Base-by-base conservation (phyloP, 2,329 filamentous ascomycete genomes). In the Penicillium verrucosum region DNA sequence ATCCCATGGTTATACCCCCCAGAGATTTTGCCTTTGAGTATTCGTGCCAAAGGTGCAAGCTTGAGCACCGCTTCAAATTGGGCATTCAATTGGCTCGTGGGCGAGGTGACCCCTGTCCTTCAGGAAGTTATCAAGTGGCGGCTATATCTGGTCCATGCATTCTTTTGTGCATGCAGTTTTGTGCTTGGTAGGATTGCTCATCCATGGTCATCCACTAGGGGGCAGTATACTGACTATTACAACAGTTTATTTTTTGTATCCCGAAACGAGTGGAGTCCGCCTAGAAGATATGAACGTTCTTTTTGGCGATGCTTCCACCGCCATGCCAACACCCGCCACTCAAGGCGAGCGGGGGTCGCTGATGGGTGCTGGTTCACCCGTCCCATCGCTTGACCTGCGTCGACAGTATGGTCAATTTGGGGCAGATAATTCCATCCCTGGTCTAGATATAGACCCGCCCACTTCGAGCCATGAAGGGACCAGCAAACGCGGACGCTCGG, bases 1-100 rank as follows among this genome's bases (percentile, higher is more conserved):
- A 96, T 99, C 60, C 94, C 94, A 9, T 99, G 94, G 94, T 80
- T 99, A 16, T 97, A 97, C 73, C 94, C 94, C 14, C 94, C 94
- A n/a, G 94, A 99, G 81, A 99, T 99, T 77, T 81, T 99, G 42
- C 94, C 94, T 5, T 81, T 99, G 59, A 97, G 92, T 79, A 97
- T 97, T 71, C 88, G 94, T 68, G 96, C 93, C 58, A 97, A 97
- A 81, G 94, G 94, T 59, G 93, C 94, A 52, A 96, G 92, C 82
- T 77, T 99, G 72, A 97, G 93, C 59, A 97, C 94, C 1, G 94
- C 94, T 18, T 88, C 92, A 32, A 99, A 99, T 72, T 99, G 94
- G 94, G 92, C 93, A 1, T 96, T 94, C 77, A 99, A 99, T 77
- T 99, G 92, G 89, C 80, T 97, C 27, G 94, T 97, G 4, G 94